Evolutionary conservation across 2,329 filamentous ascomycete genomes (phyloP).

Genomic region (Neonectria coccinea): DNA sequence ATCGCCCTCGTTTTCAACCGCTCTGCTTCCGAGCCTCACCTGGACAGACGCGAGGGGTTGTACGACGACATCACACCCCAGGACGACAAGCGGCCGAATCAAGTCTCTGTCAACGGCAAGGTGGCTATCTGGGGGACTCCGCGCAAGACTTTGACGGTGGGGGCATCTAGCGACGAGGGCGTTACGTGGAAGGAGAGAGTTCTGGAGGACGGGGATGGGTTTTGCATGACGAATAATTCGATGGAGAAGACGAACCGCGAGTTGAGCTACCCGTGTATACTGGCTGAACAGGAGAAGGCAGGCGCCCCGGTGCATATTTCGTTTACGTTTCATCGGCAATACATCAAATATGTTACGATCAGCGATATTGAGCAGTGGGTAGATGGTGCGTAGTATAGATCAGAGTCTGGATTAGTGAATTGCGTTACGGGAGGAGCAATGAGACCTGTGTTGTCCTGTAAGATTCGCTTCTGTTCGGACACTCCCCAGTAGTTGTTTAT

Average conservation of each 20-base stretch:
- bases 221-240: slow-evolving; percentile 59
- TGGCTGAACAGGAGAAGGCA: slow-evolving; percentile 35
- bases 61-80: slow-evolving; percentile 59
- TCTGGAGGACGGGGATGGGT: slow-evolving; percentile 58
- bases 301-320: slow-evolving; percentile 50
- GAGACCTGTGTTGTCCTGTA: background rate
- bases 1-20: slow-evolving; percentile 56
- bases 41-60: slow-evolving; percentile 53
- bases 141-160: slow-evolving; percentile 50
- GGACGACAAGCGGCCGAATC: slow-evolving; percentile 54
- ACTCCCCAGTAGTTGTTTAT: background rate
- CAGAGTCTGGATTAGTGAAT: background rate
- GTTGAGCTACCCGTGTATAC: slow-evolving; percentile 58
- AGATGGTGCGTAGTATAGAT: background rate
- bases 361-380: slow-evolving; percentile 45
- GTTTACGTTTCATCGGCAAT: slow-evolving; percentile 57
- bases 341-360: slow-evolving; percentile 55
- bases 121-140: slow-evolving; percentile 59
- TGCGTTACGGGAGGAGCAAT: background rate
- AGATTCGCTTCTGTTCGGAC: no score
- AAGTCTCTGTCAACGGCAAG: slow-evolving; percentile 50
- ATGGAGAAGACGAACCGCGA: slow-evolving; percentile 56
- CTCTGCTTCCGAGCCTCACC: slow-evolving; percentile 49
- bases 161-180: slow-evolving; percentile 51
- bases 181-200: slow-evolving; percentile 53